Conservation (phyloP, 1,139 yeast genomes). For the Hanseniaspora gamundiae region DNA sequence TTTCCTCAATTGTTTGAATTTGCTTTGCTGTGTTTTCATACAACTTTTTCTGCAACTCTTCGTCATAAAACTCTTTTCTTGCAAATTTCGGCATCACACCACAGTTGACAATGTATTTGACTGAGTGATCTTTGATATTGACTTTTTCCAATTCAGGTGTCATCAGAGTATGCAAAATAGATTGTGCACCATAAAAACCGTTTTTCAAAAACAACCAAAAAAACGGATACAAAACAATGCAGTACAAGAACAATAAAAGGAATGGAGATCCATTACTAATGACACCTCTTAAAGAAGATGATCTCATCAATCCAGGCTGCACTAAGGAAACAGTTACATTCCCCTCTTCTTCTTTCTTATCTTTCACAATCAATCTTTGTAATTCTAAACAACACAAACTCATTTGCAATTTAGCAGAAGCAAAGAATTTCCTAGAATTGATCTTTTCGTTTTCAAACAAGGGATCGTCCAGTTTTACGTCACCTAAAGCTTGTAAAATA, state of each 20-base stretch:
- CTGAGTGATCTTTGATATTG: constrained; percentile 37
- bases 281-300: constrained; percentile 73
- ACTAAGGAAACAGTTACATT: constrained; percentile 65
- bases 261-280: constrained; percentile 63
- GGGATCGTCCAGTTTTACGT: constrained; percentile 52
- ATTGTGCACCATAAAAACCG: constrained; percentile 68
- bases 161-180: constrained; percentile 54
- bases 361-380: constrained; percentile 41
- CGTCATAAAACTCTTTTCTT: constrained; percentile 53
- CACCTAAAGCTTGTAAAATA: constrained; percentile 62
- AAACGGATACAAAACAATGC: constrained; percentile 56
- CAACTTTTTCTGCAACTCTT: constrained; percentile 46
- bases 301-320: constrained; percentile 87
- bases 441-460: constrained; percentile 53
- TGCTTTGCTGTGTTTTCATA: constrained; percentile 48
- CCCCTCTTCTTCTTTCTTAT: constrained; percentile 27
- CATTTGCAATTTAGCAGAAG: constrained; percentile 68
- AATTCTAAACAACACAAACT: constrained; percentile 64
- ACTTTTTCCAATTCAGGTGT: constrained; percentile 49
- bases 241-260: constrained; percentile 53
- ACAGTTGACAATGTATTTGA: constrained; percentile 64
- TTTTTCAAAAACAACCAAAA: constrained; percentile 75
- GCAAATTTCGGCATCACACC: constrained; percentile 38
- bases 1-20: constrained; percentile 52
- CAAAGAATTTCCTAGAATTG: constrained; percentile 66